Conservation (phyloP, 768 basidiomycete genomes). For the Russula abietina region DNA sequence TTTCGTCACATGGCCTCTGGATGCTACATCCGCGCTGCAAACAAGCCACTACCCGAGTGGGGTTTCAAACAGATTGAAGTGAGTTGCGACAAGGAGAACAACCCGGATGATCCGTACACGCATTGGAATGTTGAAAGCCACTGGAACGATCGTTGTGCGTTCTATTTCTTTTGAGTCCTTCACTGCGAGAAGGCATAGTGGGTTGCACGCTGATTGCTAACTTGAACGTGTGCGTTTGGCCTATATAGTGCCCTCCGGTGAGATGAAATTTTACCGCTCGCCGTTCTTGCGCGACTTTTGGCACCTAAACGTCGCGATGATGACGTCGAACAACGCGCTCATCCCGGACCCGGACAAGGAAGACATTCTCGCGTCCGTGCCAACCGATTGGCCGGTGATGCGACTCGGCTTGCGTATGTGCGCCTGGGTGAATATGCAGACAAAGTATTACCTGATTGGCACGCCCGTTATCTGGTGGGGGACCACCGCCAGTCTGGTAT, state of each 20-base stretch:
- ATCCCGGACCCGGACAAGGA: conserved; percentile 98
- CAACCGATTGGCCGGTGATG: conserved; percentile 91
- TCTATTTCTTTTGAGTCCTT: not conserved
- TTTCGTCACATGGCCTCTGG: conserved; percentile 72
- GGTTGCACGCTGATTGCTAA: conserved; percentile 4
- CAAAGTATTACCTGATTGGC: conserved; percentile 91
- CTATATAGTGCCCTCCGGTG: conserved; percentile 70
- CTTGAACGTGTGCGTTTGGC: not conserved
- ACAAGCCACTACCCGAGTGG: conserved; percentile 90
- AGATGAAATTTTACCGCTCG: conserved; percentile 78
- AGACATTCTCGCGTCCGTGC: conserved; percentile 91
- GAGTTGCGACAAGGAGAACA: conserved; percentile 84
- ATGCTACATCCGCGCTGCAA: conserved; percentile 88
- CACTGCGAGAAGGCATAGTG: not conserved
- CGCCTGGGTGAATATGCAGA: conserved; percentile 82
- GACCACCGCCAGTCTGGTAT: conserved; percentile 56
- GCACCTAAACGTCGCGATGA: conserved; percentile 99
- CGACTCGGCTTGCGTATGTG: conserved; percentile 93
- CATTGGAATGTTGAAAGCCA: conserved; percentile 99
- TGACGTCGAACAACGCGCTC: conserved; percentile 98
- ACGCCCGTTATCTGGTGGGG: conserved; percentile 95
- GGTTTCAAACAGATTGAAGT: conserved; percentile 99
- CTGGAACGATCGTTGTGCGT: conserved; percentile 90
- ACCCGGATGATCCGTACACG: conserved; percentile 73
- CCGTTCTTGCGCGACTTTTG: conserved; percentile 96